Conservation (phyloP, 140 eudicot genomes). For the Eryngium alpinum region DNA sequence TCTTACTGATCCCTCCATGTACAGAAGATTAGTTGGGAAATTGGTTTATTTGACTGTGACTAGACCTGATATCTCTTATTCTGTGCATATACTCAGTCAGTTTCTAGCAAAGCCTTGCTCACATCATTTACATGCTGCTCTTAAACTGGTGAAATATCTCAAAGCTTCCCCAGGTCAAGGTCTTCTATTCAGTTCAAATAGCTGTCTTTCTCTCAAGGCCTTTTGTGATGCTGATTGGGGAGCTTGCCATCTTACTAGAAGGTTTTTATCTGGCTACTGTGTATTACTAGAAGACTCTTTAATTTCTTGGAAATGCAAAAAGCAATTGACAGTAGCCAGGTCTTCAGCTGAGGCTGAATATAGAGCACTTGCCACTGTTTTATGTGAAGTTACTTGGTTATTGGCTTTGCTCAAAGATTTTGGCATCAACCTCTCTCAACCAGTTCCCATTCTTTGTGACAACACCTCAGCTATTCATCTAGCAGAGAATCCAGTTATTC, state of each 20-base stretch:
- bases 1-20: no score
- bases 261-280: neutral
- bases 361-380: neutral
- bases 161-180: neutral
- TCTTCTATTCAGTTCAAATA: neutral
- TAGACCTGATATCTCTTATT: no score
- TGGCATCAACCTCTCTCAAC: no score
- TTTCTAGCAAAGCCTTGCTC: no score
- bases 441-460: no score
- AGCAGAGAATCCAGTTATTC: no score
- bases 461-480: no score
- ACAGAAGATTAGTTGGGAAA: no score
- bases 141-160: neutral
- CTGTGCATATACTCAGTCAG: no score
- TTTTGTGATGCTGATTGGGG: neutral
- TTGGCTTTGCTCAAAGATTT: neutral
- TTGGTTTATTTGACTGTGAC: no score
- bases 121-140: no score
- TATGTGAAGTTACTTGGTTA: neutral
- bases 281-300: neutral
- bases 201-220: neutral
- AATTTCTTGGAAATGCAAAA: neutral
- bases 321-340: neutral
- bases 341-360: neutral
- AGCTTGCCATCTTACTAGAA: neutral